phyloP scores from a whole-genome alignment of 176 grass and related monocot genomes.

The Panicum miliaceum region DNA sequence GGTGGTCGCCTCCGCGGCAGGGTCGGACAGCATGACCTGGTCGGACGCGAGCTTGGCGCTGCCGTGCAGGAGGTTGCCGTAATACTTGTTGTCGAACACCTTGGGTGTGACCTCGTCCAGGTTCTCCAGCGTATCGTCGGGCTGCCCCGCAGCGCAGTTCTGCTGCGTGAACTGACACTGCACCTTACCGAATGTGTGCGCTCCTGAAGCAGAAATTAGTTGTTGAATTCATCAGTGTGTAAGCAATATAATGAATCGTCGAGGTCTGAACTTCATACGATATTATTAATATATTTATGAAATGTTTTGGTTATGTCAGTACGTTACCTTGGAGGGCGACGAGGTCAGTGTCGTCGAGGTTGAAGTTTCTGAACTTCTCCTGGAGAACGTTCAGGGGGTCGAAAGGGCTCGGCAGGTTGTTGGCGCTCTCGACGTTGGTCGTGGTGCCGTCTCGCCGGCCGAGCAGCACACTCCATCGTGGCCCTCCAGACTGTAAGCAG shows the following conservation, averaged over 20 bases:
- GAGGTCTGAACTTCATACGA: not conserved
- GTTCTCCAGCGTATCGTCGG: constrained; percentile 24
- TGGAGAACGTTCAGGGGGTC: constrained; percentile 41
- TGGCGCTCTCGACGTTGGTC: constrained; percentile 28
- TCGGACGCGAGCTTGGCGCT: constrained; percentile 46
- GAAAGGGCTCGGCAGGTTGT: constrained; percentile 50
- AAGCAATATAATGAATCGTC: not conserved
- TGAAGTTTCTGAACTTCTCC: constrained; percentile 53
- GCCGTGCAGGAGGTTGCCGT: constrained; percentile 38
- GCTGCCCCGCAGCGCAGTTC: constrained; percentile 24
- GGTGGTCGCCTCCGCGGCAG: not conserved
- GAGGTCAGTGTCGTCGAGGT: constrained; percentile 54
- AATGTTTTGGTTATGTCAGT: not conserved
- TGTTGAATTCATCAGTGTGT: not conserved
- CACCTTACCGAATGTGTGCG: constrained; percentile 61
- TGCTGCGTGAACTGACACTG: constrained; percentile 33
- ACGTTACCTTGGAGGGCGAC: constrained; percentile 57
- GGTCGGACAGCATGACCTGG: constrained; percentile 46
- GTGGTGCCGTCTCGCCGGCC: constrained; percentile 20
- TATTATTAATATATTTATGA: too few species aligned
- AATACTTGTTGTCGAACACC: constrained; percentile 61
- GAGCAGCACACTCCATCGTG: constrained; percentile 1
- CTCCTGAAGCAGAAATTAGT: constrained; percentile 36
- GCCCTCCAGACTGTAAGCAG: not conserved
- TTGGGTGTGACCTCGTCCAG: constrained; percentile 52